A percentile compares a stretch with the other conserved stretches of the same genome.
phyloP scores from a whole-genome alignment of 768 basidiomycete genomes.

The Steccherinum ochraceum region DNA sequence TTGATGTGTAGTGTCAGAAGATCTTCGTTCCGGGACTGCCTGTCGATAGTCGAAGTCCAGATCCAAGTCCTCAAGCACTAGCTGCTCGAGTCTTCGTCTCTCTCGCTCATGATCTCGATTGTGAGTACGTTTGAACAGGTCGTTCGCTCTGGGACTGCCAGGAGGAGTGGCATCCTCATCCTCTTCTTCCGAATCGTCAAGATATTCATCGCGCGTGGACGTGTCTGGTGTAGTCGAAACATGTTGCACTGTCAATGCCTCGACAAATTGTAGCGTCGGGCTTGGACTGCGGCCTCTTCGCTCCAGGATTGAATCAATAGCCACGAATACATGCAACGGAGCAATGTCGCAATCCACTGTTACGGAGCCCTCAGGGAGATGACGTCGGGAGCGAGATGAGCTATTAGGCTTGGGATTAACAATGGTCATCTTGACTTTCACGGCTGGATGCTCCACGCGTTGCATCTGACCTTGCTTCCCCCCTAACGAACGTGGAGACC shows the following conservation, averaged over 20 bases:
- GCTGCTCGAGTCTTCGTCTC: conserved; percentile 40
- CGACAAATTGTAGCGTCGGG: conserved; percentile 41
- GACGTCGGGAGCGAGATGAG: conserved; percentile 4
- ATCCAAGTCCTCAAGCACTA: conserved; percentile 56
- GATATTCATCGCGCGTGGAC: not conserved
- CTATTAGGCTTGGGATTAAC: conserved; percentile 2
- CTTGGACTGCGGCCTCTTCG: conserved; percentile 17
- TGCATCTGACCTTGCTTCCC: conserved; percentile 1
- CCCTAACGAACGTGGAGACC: too few relatives aligned
- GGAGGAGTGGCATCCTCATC: conserved; percentile 32
- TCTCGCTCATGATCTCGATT: conserved; percentile 24
- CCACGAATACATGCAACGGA: conserved; percentile 75
- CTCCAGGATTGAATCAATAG: conserved; percentile 43
- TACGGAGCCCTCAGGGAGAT: conserved; percentile 9
- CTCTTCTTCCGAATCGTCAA: conserved; percentile 8
- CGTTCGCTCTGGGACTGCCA: conserved; percentile 26
- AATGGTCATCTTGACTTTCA: conserved; percentile 11
- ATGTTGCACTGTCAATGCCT: conserved; percentile 29
- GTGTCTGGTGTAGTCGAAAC: not conserved
- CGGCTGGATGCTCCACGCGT: conserved; percentile 7
- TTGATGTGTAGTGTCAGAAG: not conserved
- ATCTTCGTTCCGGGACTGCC: not conserved
- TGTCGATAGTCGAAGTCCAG: conserved; percentile 41
- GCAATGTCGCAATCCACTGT: conserved; percentile 38
- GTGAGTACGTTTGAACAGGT: conserved; percentile 3